Conservation (phyloP, 495 filamentous ascomycete species). For the Talaromyces ruber region DNA sequence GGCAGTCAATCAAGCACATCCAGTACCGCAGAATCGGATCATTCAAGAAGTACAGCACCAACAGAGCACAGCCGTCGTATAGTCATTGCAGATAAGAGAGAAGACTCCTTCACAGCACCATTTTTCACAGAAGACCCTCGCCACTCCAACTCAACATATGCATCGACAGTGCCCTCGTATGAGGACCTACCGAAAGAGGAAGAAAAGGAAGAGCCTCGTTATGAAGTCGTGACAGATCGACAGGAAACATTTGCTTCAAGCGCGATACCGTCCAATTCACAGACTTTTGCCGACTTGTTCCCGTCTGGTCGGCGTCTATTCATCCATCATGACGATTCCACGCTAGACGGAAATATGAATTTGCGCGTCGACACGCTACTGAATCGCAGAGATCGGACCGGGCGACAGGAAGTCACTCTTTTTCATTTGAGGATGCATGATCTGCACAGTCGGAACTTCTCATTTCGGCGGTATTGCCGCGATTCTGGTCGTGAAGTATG, state of each 20-base stretch:
- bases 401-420: constrained; percentile 59
- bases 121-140: constrained; percentile 41
- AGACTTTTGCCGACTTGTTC: constrained; percentile 80
- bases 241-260: constrained; percentile 52
- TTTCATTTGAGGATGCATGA: constrained; percentile 97
- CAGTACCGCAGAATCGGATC: constrained; percentile 53
- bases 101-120: constrained; percentile 20
- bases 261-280: constrained; percentile 65
- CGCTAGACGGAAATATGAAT: constrained; percentile 95
- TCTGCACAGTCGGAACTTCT: constrained; percentile 77
- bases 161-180: constrained; percentile 60
- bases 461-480: constrained; percentile 82
- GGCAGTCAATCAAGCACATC: constrained; percentile 42
- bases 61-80: constrained; percentile 53
- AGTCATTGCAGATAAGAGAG: constrained; percentile 35
- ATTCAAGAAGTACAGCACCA: constrained; percentile 59
- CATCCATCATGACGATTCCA: constrained; percentile 88
- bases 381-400: constrained; percentile 39
- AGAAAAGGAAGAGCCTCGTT: constrained; percentile 22
- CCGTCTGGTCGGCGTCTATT: constrained; percentile 71
- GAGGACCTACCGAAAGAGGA: constrained; percentile 50
- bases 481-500: constrained; percentile 92
- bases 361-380: constrained; percentile 79
- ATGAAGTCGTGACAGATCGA: constrained; percentile 53
- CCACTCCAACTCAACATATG: constrained; percentile 70